These are phyloP conservation scores for Epipyxis sp. DNA, from an alignment of 108 stramenopile species.

Conservation along the genomic window DNA sequence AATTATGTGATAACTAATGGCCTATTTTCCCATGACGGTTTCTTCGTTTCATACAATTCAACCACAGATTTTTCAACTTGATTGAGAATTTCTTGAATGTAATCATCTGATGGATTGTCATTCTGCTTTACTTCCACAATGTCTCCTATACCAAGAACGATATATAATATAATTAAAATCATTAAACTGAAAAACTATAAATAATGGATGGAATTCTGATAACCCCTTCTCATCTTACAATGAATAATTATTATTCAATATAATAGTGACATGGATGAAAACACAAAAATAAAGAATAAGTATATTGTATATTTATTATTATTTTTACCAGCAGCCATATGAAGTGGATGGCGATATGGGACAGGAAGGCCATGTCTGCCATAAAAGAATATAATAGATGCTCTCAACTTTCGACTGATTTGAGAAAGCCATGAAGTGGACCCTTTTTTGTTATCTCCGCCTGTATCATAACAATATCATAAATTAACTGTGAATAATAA, in stretches of 20 bases:
- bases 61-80: constrained; percentile 34
- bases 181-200: background rate
- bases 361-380: constrained; percentile 25
- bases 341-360: constrained; percentile 16
- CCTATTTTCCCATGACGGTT: constrained; percentile 49
- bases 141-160: no score
- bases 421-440: constrained; percentile 31
- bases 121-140: constrained; percentile 39
- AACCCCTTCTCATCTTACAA: constrained; percentile 27
- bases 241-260: constrained; percentile 38
- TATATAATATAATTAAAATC: constrained; percentile 32
- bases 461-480: no score
- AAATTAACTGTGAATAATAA: no score
- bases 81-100: constrained; percentile 33
- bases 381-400: constrained; percentile 22
- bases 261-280: constrained; percentile 37
- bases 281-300: constrained; percentile 39
- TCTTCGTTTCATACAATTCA: constrained; percentile 43
- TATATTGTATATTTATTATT: constrained; percentile 31
- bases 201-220: background rate
- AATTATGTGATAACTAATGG: constrained; percentile 39
- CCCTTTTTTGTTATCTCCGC: no score
- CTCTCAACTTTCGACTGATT: constrained; percentile 37
- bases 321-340: constrained; percentile 21
- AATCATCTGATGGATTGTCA: constrained; percentile 43